Base-by-base conservation (phyloP, 768 basidiomycete species). In the Dioszegia crocea region DNA sequence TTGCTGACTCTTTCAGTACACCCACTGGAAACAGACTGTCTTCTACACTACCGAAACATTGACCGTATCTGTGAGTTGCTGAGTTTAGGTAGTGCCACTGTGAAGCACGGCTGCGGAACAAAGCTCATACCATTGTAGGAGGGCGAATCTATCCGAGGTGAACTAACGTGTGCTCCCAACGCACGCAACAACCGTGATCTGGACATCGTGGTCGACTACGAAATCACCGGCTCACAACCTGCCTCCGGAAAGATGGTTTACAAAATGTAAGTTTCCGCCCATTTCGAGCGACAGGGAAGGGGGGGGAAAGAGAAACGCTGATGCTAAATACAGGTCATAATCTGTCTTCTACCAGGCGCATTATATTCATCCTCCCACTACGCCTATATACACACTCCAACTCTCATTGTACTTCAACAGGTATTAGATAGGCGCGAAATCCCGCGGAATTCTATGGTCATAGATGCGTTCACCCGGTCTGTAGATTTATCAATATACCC, bases 161-260 rank as follows among this genome's bases (percentile, higher is more conserved):
- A 62, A 39, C 76, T 99, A 40, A 76, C 82, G 17, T 94, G 92
- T 74, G 84, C 86, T 3, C 96, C 96, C 21, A 99, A 99, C 78
- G 81, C 83, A 45, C 84, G 88, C 66, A 99, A 99, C 80, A 89
- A 89, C 76, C 87, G 96, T 45, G 96, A 99, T 73, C 82, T 99
- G 44, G 96, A 98, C 76, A 98, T 99, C 76, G 77, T 77, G 23
- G 83, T 98, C 68, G 79, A 83, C 55, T 96, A 92, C 80, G 80
- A 84, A 69, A 73, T 82, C 30, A 78, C 81, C 9, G 79, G 78
- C 1, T 61, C 61, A 14, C 67, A 73, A 54, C 52, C 62, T 2
- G 60, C 60, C 21, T 63, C 68, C 60, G 73, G 70, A 27, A 64
- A 62, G 55, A 71, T 78, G 62, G 66, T 67, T 30, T 79, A 79